Base-by-base conservation (phyloP, 805 yeast species). In the Saccharomycopsis sp. region DNA sequence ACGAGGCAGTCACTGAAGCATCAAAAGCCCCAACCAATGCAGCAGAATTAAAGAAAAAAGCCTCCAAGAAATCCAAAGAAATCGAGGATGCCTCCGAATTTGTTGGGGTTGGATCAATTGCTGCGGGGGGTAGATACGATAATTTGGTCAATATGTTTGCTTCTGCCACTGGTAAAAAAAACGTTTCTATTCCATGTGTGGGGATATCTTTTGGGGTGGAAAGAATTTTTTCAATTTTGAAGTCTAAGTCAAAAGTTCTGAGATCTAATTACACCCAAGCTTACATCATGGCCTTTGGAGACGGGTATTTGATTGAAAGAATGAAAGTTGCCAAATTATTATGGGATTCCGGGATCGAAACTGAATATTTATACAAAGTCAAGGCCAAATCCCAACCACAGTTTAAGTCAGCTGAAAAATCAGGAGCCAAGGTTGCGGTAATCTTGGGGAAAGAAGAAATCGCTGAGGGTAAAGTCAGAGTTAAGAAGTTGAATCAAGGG, bases 81-180 rank as follows among this genome's bases (percentile, higher is more conserved):
- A 89, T 74, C 39, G 96, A 86, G 50, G 96, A 92, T 61, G 96
- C 95, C 42, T 83, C 94, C 39, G 96, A 85, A 49, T 86, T 83
- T 52, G 97, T 92, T 40, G 98, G 98, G 52, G 95, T 89, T 32
- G 98, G 98, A 27, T 92, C 98, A 4, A 87, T 92, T 55, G 95
- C 96, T 38, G 98, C 95, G 37, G 98, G 98, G 64, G 98, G 98
- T 49, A 84, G 98, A 62, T 92, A 92, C 62, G 98, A 92, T 61
- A 81, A 82, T 54, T 73, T 92, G 46, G 97, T 92, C 29, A 96
- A 96, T 51, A 92, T 92, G 98, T 92, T 92, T 59, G 73, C 86
- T 39, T 71, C 72, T 46, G 78, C 94, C 32, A 79, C 78, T 51
- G 87, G 92, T 51, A 85, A 84, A 62, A 80, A 80, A 59, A 67